Evolutionary conservation across 441 rosid genomes (phyloP), one percentile per base, ranked within the genome.

Genomic region (Flueggea neowawraea): DNA sequence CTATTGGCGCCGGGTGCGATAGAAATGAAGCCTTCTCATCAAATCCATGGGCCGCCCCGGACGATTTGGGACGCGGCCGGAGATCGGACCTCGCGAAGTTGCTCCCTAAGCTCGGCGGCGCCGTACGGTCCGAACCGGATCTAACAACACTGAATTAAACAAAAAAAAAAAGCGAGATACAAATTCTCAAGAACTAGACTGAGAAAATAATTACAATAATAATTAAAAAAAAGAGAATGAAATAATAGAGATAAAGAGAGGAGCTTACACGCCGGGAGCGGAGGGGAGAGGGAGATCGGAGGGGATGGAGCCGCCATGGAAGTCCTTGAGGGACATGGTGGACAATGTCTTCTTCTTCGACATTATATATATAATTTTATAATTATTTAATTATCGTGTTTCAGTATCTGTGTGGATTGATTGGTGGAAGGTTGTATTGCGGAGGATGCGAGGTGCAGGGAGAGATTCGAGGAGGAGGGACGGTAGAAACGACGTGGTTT

Each of bases 291-390:
- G 66, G 39, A 70, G 66, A 66, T 66, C 63, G 32, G 67, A 70
- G n/a, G 66, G 75, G 41, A 67, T 61, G 22, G 70, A 60, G 16
- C 67, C 67, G 57, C 73, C 73, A 32, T 70, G 73, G 55, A 75
- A 67, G 62, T 67, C 73, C 64, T 70, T 75, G 58, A 64, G 50
- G 31, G 61, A 67, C 72, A 74, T 66, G 13, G 74, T 51, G 14
- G 66, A 43, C 31, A 54, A 54, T 14, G 58, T 53, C 59, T 75
- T 70, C 73, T 69, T 73, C 73, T 73, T 73, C 45, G 70, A 73
- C 68, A 68, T 65, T 58, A 13, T 61, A n/a, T 39, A 55, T 47
- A 6, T 11, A 6, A 43, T 43, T 43, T 43, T 6, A 6, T 43
- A 6, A 43, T 43, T 43, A 43, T 43, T 43, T 22, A 22, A 22